A percentile compares a stretch with the other conserved stretches of the same genome.
These are phyloP conservation scores for Quillaja saponaria DNA, from an alignment of 306 rosid species.

Conservation along the genomic window DNA sequence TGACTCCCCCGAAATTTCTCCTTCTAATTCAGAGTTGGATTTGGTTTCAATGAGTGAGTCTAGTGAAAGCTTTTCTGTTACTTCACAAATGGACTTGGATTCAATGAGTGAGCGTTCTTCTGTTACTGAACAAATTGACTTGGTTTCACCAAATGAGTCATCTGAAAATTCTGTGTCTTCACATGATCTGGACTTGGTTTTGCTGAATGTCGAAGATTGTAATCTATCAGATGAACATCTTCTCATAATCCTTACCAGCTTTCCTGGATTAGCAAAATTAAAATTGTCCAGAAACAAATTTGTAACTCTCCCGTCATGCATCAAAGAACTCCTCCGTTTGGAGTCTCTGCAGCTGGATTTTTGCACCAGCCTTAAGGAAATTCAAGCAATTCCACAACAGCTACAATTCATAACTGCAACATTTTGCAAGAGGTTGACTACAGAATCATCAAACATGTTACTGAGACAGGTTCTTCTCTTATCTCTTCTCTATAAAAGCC, in stretches of 20 bases:
- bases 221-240: slow-evolving; percentile 14
- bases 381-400: slow-evolving; percentile 17
- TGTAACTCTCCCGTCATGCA: slow-evolving; percentile 4
- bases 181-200: no score
- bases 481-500: no score
- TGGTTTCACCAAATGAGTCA: no score
- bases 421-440: not conserved
- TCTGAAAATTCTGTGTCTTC: no score
- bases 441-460: not conserved
- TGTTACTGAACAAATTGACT: no score
- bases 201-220: not conserved
- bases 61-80: no score
- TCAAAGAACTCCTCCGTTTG: not conserved
- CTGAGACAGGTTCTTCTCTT: slow-evolving; percentile 12
- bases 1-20: no score
- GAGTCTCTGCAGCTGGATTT: not conserved
- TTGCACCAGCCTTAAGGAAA: not conserved
- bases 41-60: no score
- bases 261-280: slow-evolving; percentile 3
- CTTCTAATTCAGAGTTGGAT: no score
- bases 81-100: not conserved
- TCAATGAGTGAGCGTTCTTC: no score
- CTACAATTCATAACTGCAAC: not conserved
- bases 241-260: not conserved
- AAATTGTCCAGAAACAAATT: not conserved